A percentile compares a stretch with the other conserved stretches of the same genome.
Conservation (phyloP, 305 asterid species). For the Ilex paraguariensis region DNA sequence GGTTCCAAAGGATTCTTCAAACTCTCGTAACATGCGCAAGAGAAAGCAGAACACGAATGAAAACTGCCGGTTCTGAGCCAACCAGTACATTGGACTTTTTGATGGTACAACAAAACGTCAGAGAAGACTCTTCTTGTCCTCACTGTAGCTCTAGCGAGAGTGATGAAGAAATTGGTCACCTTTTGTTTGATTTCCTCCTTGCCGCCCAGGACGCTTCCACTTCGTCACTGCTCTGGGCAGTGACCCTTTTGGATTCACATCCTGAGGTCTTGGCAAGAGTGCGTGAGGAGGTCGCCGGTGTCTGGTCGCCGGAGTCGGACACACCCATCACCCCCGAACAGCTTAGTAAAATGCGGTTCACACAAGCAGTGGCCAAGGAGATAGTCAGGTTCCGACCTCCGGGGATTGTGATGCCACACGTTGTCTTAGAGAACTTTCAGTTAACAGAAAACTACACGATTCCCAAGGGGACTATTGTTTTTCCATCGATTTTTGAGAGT, state of each 20-base stretch:
- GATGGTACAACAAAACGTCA: conserved; percentile 32
- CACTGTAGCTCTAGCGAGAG: background rate
- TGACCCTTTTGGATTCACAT: conserved; percentile 46
- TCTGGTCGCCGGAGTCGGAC: conserved; percentile 44
- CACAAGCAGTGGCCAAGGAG: conserved; percentile 83
- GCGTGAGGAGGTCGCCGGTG: conserved; percentile 36
- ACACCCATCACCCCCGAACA: conserved; percentile 35
- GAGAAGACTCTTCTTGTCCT: background rate
- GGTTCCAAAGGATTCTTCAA: conserved; percentile 44
- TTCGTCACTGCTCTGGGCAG: conserved; percentile 66
- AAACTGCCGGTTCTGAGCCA: conserved; percentile 32
- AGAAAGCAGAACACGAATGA: conserved; percentile 47
- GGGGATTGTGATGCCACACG: conserved; percentile 75
- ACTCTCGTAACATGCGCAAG: conserved; percentile 52
- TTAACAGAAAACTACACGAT: conserved; percentile 49
- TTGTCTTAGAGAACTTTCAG: conserved; percentile 53
- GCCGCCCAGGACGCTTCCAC: conserved; percentile 86
- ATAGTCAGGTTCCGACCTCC: conserved; percentile 63
- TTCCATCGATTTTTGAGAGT: conserved; percentile 70
- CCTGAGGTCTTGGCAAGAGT: conserved; percentile 40
- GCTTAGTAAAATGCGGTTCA: conserved; percentile 62
- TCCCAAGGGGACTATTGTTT: conserved; percentile 69
- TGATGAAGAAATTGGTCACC: conserved; percentile 18
- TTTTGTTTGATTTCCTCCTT: conserved; percentile 50
- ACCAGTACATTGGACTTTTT: conserved; percentile 49